These are phyloP conservation scores for Draba incana DNA, from an alignment of 345 rosid species.

Conservation along the genomic window DNA sequence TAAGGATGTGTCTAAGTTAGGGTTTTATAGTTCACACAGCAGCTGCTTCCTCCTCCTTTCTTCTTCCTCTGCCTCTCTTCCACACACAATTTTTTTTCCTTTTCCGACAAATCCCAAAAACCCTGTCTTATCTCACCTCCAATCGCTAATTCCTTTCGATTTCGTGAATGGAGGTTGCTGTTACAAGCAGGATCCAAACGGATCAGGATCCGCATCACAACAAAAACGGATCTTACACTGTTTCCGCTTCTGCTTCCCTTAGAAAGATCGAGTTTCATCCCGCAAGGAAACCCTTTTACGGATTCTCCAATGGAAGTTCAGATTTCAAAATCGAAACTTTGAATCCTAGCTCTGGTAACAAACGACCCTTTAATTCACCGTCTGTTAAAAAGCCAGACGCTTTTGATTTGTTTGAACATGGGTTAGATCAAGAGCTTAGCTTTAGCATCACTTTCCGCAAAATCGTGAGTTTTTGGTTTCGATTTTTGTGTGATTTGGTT, in stretches of 20 bases:
- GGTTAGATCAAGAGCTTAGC: conserved; percentile 72
- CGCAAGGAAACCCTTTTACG: conserved; percentile 59
- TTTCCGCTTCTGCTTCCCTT: conserved; percentile 37
- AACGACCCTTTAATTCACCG: conserved; percentile 18
- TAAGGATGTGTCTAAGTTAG: conserved; percentile 44
- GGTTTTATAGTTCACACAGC: conserved; percentile 59
- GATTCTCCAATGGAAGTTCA: conserved; percentile 42
- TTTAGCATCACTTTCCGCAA: conserved; percentile 62
- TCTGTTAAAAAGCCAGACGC: conserved; percentile 50
- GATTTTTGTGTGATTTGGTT: background rate
- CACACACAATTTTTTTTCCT: background rate
- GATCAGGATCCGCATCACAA: conserved; percentile 37
- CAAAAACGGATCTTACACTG: conserved; percentile 45
- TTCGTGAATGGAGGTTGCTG: conserved; percentile 37
- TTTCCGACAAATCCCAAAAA: background rate
- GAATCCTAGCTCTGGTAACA: conserved; percentile 53
- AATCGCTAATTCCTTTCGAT: conserved; percentile 19
- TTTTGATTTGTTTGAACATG: conserved; percentile 56
- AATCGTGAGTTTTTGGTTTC: conserved; percentile 60
- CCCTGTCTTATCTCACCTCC: conserved; percentile 7
- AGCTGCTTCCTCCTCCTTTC: conserved; percentile 8
- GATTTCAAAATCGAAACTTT: conserved; percentile 79
- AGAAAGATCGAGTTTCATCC: conserved; percentile 69
- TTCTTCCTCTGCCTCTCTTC: conserved; percentile 13
- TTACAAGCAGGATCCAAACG: conserved; percentile 31